Evolutionary conservation across 225 moss, liverwort and hornwort species (phyloP), one percentile per base, ranked within the genome.

Genomic region (Takakia lepidozioides): DNA sequence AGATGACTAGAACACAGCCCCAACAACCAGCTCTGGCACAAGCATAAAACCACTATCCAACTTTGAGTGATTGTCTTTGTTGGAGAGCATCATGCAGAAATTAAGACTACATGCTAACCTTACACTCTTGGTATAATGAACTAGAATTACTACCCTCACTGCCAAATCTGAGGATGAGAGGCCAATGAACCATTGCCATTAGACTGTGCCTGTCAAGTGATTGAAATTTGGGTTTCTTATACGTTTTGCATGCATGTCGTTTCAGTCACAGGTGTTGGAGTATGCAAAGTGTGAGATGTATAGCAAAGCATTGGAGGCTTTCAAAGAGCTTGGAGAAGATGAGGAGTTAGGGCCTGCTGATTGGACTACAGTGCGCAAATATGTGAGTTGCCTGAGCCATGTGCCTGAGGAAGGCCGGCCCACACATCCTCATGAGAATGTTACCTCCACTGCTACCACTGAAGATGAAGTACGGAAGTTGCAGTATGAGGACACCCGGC

Each of bases 301-400:
- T 43, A 71, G 45, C 48, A 85, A 85, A 55, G 87, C 90, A 30
- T 50, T 85, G 49, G 90, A 87, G 56, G 87, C 90, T 27, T 87
- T 85, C 66, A 80, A 54, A 60, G 95, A 98, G 40, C 60, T 98
- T 43, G 85, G 82, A 47, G 90, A 91, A 54, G 95, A 98, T 63
- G 85, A 91, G 55, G 95, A 98, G 51, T 49, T 98, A 54, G 95
- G 95, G 19, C 95, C 95, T 18, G 82, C 85, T 43, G 91, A 98
- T 46, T 98, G 90, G 90, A 60, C 29, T 10, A 84, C 77, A 8
- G 71, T 98, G 32, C 54, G 63, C 32, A 81, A 87, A 52, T 83
- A 74, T 51, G 75, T 98, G 30, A 79, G 75, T 49, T 85, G 82
- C 52, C 64, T 98, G 60, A 59, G 54, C 28, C 15, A 57, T 7